These are phyloP conservation scores for Acanthamoeba castellanii DNA, from an alignment of 208 protist species.

Conservation along the genomic window DNA sequence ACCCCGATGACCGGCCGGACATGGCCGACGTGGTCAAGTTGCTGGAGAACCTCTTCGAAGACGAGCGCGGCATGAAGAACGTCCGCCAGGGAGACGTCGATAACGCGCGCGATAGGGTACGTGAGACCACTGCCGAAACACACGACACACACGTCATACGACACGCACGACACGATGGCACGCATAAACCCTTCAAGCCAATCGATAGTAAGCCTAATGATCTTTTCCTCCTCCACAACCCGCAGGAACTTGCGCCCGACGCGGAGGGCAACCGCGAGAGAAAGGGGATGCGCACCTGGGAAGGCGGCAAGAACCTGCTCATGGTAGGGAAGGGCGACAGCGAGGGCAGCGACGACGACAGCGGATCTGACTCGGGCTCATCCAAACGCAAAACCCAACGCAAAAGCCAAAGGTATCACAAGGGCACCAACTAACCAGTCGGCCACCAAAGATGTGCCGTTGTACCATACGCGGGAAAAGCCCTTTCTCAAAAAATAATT, in stretches of 20 bases:
- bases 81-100: not conserved
- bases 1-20: constrained; percentile 11
- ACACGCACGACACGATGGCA: not conserved
- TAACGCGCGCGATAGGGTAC: not conserved
- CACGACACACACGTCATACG: too few species aligned
- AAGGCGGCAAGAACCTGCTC: constrained; percentile 38
- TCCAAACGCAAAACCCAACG: too few species aligned
- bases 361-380: not conserved
- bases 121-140: not conserved
- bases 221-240: too few species aligned
- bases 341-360: not conserved
- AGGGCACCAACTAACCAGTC: not conserved
- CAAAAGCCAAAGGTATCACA: not conserved
- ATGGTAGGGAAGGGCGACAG: not conserved
- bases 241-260: not conserved
- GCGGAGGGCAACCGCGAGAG: not conserved
- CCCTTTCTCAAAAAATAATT: too few species aligned
- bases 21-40: constrained; percentile 32
- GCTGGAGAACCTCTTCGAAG: constrained; percentile 27
- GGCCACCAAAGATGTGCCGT: too few species aligned
- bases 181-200: not conserved
- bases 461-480: too few species aligned
- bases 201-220: not conserved
- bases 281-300: constrained; percentile 30
- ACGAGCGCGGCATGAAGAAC: constrained; percentile 3